These are phyloP conservation scores for Rachicladosporium sp. DNA, from an alignment of 2,329 filamentous ascomycete genomes.

Conservation along the genomic window DNA sequence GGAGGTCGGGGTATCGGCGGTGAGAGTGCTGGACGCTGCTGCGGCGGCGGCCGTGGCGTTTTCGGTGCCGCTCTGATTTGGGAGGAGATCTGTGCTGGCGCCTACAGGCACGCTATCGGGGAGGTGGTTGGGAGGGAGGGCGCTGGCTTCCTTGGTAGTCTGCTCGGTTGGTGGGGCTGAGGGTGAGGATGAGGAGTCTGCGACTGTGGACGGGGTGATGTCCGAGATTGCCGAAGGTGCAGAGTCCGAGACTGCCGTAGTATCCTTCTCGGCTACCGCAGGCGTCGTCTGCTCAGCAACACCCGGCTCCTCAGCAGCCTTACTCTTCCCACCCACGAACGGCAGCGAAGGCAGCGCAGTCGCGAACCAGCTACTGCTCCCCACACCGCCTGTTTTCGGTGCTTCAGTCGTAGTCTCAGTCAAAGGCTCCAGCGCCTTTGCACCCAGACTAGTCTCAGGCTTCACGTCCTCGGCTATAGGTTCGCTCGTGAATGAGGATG, in stretches of 20 bases:
- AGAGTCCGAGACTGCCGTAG: neutral
- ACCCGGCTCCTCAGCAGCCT: neutral
- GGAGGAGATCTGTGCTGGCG: slow-evolving; percentile 3
- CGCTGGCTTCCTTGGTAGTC: neutral
- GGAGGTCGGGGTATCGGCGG: neutral
- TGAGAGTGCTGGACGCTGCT: neutral
- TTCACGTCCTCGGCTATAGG: too few species aligned
- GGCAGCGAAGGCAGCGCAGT: slow-evolving; percentile 2
- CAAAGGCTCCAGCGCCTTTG: too few species aligned
- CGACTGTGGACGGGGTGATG: neutral
- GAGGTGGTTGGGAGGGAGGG: slow-evolving; percentile 3
- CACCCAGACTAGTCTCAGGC: too few species aligned
- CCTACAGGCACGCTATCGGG: slow-evolving; percentile 2
- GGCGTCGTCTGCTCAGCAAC: neutral
- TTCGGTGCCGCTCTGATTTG: neutral
- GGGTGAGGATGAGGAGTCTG: neutral
- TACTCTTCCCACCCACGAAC: slow-evolving; percentile 1
- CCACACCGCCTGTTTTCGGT: slow-evolving; percentile 1
- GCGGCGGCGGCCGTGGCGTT: neutral
- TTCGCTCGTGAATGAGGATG: too few species aligned
- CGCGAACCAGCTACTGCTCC: slow-evolving; percentile 5
- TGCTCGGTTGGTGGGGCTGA: neutral
- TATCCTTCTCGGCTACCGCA: neutral
- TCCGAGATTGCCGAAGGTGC: neutral
- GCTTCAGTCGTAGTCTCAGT: neutral